A percentile compares a stretch with the other conserved stretches of the same genome.
Conservation (phyloP, 179 eudicot genomes). For the Silene noctiflora region DNA sequence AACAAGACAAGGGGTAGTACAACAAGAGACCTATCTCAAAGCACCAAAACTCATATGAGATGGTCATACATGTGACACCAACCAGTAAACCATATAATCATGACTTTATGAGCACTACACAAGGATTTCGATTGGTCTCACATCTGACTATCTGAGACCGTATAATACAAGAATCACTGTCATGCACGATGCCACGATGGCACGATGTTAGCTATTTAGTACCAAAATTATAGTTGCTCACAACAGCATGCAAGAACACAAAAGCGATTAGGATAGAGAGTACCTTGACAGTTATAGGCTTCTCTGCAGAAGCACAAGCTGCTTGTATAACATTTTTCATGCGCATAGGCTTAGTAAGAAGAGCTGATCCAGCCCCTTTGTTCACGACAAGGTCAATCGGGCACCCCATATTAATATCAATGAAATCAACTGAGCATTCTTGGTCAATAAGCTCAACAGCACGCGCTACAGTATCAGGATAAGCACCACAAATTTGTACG, state of each 20-base stretch:
- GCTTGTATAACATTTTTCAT: constrained; percentile 78
- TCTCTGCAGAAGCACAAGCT: constrained; percentile 62
- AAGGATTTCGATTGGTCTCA: too few species aligned
- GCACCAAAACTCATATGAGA: neutral
- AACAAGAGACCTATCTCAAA: neutral
- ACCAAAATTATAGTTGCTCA: neutral
- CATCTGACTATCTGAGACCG: too few species aligned
- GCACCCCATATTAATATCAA: constrained; percentile 98
- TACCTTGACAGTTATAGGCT: constrained; percentile 91
- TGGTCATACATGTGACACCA: too few species aligned
- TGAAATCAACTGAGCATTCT: constrained; percentile 84
- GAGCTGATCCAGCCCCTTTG: constrained; percentile 97
- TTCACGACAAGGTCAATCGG: constrained; percentile 93
- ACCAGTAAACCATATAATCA: neutral
- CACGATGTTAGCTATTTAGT: too few species aligned
- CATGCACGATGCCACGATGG: too few species aligned
- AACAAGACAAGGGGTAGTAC: neutral
- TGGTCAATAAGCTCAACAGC: constrained; percentile 91
- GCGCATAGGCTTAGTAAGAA: constrained; percentile 84
- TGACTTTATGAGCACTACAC: neutral
- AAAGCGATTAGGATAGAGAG: neutral
- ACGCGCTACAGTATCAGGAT: constrained; percentile 88
- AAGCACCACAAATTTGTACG: constrained; percentile 98
- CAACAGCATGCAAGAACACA: neutral
- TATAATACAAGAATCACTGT: too few species aligned